phyloP scores from a whole-genome alignment of 768 basidiomycete genomes.

The Gymnopilus junonius region DNA sequence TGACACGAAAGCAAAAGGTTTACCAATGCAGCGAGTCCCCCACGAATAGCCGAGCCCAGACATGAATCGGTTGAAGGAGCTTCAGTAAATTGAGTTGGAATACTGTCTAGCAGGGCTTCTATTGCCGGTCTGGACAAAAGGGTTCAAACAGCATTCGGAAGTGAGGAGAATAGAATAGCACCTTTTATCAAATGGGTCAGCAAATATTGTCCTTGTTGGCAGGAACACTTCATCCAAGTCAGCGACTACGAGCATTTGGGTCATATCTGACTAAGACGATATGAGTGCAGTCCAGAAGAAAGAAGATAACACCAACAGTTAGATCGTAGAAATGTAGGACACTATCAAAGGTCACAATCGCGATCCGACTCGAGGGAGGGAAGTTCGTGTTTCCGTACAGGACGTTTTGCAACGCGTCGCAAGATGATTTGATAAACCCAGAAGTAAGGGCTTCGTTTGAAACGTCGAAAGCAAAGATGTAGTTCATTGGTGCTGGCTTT shows the following conservation, averaged over 20 bases:
- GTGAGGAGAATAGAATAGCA: conserved; percentile 27
- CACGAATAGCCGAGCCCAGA: conserved; percentile 78
- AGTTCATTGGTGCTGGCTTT: conserved; percentile 67
- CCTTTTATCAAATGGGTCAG: conserved; percentile 73
- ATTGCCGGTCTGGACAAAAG: conserved; percentile 55
- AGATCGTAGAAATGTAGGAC: conserved; percentile 89
- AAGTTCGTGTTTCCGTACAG: conserved; percentile 60
- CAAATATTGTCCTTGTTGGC: conserved; percentile 80
- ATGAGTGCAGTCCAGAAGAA: conserved; percentile 16
- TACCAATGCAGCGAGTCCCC: conserved; percentile 73
- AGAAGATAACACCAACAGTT: conserved; percentile 57
- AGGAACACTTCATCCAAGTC: conserved; percentile 94
- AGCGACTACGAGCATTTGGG: conserved; percentile 78
- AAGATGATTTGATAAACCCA: conserved; percentile 73
- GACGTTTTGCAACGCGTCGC: conserved; percentile 60
- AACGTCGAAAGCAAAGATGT: conserved; percentile 89
- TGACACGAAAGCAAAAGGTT: conserved; percentile 24
- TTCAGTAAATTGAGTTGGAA: conserved; percentile 66
- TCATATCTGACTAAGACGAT: conserved; percentile 48
- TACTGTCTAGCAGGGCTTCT: conserved; percentile 63
- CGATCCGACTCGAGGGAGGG: conserved; percentile 61
- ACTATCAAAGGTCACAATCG: conserved; percentile 82
- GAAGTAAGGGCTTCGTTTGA: conserved; percentile 67
- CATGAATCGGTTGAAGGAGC: conserved; percentile 59
- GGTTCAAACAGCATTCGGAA: not conserved